Percentiles rank a stretch among this genome's conserved stretches.
Evolutionary conservation across 176 grass and related monocot species (phyloP).

Genomic region (Poa pratensis): DNA sequence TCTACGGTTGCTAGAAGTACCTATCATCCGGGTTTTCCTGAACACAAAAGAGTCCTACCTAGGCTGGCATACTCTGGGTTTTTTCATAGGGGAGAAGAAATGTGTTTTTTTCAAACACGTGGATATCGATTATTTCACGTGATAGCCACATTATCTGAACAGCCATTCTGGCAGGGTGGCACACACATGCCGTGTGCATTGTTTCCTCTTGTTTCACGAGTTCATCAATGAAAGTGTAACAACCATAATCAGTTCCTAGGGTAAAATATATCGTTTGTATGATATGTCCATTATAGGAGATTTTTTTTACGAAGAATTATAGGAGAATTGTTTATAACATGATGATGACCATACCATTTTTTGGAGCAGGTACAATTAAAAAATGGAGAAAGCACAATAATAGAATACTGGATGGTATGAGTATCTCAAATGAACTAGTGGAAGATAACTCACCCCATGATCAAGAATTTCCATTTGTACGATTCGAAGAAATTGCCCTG

Average conservation of each 20-base stretch:
- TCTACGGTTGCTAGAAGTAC: too few species aligned
- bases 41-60: too few species aligned
- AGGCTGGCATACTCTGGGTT: background rate
- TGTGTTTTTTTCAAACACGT: background rate
- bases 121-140: background rate
- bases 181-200: background rate
- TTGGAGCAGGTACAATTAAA: background rate
- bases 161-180: too few species aligned
- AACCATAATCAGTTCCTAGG: background rate
- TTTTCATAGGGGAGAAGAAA: background rate
- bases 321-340: background rate
- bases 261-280: background rate
- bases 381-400: background rate
- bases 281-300: background rate
- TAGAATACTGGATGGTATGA: background rate
- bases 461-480: conserved; percentile 41
- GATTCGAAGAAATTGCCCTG: background rate
- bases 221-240: background rate
- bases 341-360: background rate
- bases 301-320: too few species aligned
- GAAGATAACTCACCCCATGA: background rate
- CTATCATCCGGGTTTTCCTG: too few species aligned
- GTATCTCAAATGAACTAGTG: background rate
- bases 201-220: too few species aligned
- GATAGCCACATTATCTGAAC: background rate